A percentile compares a stretch with the other conserved stretches of the same genome.
Evolutionary conservation across 306 rosid genomes (phyloP).

Genomic region (Prunus fruticosa): DNA sequence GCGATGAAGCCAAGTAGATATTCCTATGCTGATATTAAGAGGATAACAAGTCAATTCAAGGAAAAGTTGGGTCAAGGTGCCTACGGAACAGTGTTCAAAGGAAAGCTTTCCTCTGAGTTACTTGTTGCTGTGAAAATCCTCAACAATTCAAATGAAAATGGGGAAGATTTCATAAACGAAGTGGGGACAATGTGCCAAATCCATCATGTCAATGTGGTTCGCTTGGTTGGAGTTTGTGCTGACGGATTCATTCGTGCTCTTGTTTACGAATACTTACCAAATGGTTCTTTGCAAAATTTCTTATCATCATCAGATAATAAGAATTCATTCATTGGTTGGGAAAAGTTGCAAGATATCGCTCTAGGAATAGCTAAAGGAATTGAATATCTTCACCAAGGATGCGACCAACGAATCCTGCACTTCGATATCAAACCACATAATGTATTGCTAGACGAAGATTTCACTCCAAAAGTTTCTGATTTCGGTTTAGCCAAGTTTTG

Average conservation of each 20-base stretch:
- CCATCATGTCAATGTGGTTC: constrained; percentile 38
- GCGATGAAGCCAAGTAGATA: constrained; percentile 35
- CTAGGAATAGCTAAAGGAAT: constrained; percentile 11
- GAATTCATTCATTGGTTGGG: constrained; percentile 27
- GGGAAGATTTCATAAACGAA: constrained; percentile 13
- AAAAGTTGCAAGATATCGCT: constrained; percentile 28
- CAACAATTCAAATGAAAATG: not conserved
- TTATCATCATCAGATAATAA: constrained; percentile 12
- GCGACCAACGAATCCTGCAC: constrained; percentile 32
- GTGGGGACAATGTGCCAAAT: constrained; percentile 32
- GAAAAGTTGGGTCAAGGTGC: constrained; percentile 38
- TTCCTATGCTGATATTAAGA: constrained; percentile 14
- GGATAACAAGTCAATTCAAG: constrained; percentile 20
- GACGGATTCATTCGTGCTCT: constrained; percentile 34
- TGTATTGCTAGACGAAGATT: constrained; percentile 24
- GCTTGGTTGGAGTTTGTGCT: not conserved
- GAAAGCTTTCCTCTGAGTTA: constrained; percentile 11
- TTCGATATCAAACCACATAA: constrained; percentile 41
- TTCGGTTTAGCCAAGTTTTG: constrained; percentile 39
- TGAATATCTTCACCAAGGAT: not conserved
- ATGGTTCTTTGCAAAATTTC: constrained; percentile 28
- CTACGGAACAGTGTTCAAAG: constrained; percentile 34
- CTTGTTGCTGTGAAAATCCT: not conserved
- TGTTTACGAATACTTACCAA: constrained; percentile 35
- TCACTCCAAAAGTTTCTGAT: constrained; percentile 32